Evolutionary conservation across 2,329 filamentous ascomycete species (phyloP), one percentile per base, ranked within the genome.

Genomic region (Pseudocercospora crystallina): DNA sequence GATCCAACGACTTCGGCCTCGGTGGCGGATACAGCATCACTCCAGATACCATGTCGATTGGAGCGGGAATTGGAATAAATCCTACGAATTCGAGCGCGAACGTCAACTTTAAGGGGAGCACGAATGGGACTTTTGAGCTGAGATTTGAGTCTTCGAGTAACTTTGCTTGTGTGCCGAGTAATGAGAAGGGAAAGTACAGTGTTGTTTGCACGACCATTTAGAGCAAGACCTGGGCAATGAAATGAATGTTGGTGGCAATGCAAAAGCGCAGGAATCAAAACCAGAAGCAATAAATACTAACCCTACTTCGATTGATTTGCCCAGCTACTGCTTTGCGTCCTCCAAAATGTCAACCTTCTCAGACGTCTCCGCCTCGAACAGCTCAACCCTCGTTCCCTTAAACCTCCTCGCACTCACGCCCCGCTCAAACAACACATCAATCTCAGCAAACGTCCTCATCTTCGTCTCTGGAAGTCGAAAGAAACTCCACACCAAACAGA

Each of bases 401-500:
- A 64, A 77, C 53, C 73, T 72, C 56, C 74, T 66, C 2, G 76
- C 73, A 33, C 69, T 64, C n/a, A 75, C 61, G 10, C 62, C 57
- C n/a, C 69, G 65, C 58, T 79, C 77, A 58, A 83, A 83, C 57
- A 83, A 64, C 12, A 76, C 66, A 45, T 82, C 80, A 2, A 83
- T 71, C 65, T 83, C 80, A 37, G 74, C 77, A 45, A 79, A 76
- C 0, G 77, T 79, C 38, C 76, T 72, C 5, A 74, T 78, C 49
- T 74, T 76, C 12, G 80, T 78, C 69, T 83, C 81, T 3, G 79
- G 79, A 5, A 80, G 68, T 13, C 74, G 76, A 60, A 78, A 78
- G 52, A 70, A 79, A 0, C 78, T 76, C 73, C 80, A 83, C 1
- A 72, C 43, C 2, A 75, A 65, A 31, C 76, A 77, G 3, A 73